Percentiles rank a stretch among this genome's conserved stretches.
Evolutionary conservation across 1,284 basidiomycete species (phyloP).

Genomic region (Omphalotus olearius): DNA sequence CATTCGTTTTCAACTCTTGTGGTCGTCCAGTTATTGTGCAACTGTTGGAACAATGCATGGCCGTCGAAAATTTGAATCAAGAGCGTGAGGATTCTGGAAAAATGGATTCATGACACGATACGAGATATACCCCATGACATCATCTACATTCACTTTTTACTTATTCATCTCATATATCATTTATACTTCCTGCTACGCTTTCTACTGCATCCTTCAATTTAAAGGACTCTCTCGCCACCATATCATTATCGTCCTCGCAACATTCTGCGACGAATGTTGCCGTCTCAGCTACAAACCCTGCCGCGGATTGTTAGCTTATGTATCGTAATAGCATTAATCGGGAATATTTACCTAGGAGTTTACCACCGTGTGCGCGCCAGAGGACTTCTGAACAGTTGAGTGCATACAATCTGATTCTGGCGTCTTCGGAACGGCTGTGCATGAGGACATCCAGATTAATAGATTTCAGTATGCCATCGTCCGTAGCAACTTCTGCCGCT

Average conservation of each 20-base stretch:
- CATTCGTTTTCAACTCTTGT: slow-evolving; percentile 65
- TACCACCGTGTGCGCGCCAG: slow-evolving; percentile 77
- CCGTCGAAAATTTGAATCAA: slow-evolving; percentile 56
- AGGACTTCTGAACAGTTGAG: slow-evolving; percentile 66
- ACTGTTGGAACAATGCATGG: slow-evolving; percentile 61
- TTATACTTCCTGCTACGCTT: slow-evolving; percentile 61
- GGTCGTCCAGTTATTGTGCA: slow-evolving; percentile 62
- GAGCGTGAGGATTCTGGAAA: slow-evolving; percentile 15
- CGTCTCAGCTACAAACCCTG: slow-evolving; percentile 73
- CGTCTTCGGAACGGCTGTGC: slow-evolving; percentile 81
- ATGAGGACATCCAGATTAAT: slow-evolving; percentile 85
- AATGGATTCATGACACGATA: background rate
- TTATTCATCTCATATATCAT: too few species aligned
- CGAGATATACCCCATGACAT: too few species aligned
- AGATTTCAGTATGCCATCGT: slow-evolving; percentile 69
- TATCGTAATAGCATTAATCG: slow-evolving; percentile 1
- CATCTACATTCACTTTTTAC: too few species aligned
- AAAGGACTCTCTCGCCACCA: slow-evolving; percentile 64
- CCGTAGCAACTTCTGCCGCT: slow-evolving; percentile 50
- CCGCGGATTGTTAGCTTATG: slow-evolving; percentile 6
- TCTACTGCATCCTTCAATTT: slow-evolving; percentile 66
- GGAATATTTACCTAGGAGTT: slow-evolving; percentile 57
- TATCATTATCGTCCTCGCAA: slow-evolving; percentile 79
- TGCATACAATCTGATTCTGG: slow-evolving; percentile 63
- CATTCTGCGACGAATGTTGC: slow-evolving; percentile 81